Evolutionary conservation across 352 stramenopile species (phyloP), one percentile per base, ranked within the genome.

Genomic region (Phytophthora cryptogea): DNA sequence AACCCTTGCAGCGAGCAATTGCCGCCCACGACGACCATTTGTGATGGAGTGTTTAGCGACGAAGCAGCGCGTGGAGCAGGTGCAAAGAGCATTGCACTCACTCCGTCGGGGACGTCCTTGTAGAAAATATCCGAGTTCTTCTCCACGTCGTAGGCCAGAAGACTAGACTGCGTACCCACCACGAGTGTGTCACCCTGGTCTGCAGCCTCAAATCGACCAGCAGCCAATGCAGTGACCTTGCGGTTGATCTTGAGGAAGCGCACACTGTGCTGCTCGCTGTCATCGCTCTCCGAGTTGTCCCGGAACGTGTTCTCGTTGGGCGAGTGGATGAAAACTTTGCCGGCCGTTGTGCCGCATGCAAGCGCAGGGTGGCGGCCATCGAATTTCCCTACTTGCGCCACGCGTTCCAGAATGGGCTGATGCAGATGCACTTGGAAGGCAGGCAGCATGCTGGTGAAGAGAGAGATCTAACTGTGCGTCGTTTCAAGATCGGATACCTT

Each of bases 121-220:
- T 94, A 98, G 71, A 97, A 98, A 16, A 96, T 90, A 47, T 98
- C 92, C 43, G 84, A 89, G 70, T 98, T 98, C 41, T 95, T 93
- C 58, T 98, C 88, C 8, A 97, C 85, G 57, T 97, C 90, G 72
- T 97, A 98, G 5, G 86, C 90, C 14, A 97, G 66, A 17, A 98
- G 55, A 75, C 88, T 98, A 35, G 83, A 89, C 52, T 96, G 72
- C 14, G 89, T 97, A 37, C 91, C 90, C 20, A 97, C 85, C 17
- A 97, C 72, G 20, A 98, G 80, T 32, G 79, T 90, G 61, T 97
- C 91, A 10, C 72, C 73, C 2, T 56, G 54, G 45, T 94, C 83
- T 1, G 66, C 20, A 5, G 70, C 62, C 8, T 82, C 70, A 20
- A 95, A 92, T 44, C 83, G 88, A 31, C 89, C 88, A n/a, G 81